These are phyloP conservation scores for Pseudogymnoascus sp. DNA, from an alignment of 2,329 filamentous ascomycete species.

Conservation along the genomic window DNA sequence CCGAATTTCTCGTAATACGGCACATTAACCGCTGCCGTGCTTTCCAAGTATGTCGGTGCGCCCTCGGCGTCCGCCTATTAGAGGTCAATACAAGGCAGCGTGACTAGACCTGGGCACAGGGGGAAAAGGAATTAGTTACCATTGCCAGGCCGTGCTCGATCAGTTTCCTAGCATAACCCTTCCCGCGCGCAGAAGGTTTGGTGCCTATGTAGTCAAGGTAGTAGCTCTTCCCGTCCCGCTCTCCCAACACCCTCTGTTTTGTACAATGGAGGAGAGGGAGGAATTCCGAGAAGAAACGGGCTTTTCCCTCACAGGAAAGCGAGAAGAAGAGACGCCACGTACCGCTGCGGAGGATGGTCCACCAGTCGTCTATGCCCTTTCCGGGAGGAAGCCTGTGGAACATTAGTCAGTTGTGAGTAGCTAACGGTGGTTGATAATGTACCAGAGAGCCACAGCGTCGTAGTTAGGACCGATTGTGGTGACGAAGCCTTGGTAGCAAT, in stretches of 20 bases:
- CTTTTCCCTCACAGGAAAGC: slow-evolving; percentile 63
- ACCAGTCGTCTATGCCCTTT: slow-evolving; percentile 64
- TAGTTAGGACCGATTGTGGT: slow-evolving; percentile 69
- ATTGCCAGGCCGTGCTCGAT: slow-evolving; percentile 60
- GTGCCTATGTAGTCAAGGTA: slow-evolving; percentile 82
- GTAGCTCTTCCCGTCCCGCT: slow-evolving; percentile 61
- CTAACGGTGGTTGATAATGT: slow-evolving; percentile 25
- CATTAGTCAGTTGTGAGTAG: not conserved
- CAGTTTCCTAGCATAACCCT: slow-evolving; percentile 65
- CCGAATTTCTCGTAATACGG: slow-evolving; percentile 69
- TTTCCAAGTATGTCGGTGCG: slow-evolving; percentile 69
- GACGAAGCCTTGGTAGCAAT: slow-evolving; percentile 66
- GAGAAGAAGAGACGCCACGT: slow-evolving; percentile 72
- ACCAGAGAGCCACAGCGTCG: slow-evolving; percentile 75
- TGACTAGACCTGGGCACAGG: not conserved
- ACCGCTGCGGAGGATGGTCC: slow-evolving; percentile 65
- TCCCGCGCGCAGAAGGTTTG: slow-evolving; percentile 57
- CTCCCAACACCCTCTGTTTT: slow-evolving; percentile 61
- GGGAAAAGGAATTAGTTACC: slow-evolving; percentile 35
- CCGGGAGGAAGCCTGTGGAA: slow-evolving; percentile 63
- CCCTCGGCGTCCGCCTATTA: slow-evolving; percentile 59
- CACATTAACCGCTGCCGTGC: slow-evolving; percentile 61
- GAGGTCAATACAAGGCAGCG: not conserved
- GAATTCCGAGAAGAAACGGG: slow-evolving; percentile 71
- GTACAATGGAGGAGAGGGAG: slow-evolving; percentile 66